Percentiles rank a stretch among this genome's conserved stretches.
These are phyloP conservation scores for Nicotiana rustica DNA, from an alignment of 305 asterid genomes.

Conservation along the genomic window DNA sequence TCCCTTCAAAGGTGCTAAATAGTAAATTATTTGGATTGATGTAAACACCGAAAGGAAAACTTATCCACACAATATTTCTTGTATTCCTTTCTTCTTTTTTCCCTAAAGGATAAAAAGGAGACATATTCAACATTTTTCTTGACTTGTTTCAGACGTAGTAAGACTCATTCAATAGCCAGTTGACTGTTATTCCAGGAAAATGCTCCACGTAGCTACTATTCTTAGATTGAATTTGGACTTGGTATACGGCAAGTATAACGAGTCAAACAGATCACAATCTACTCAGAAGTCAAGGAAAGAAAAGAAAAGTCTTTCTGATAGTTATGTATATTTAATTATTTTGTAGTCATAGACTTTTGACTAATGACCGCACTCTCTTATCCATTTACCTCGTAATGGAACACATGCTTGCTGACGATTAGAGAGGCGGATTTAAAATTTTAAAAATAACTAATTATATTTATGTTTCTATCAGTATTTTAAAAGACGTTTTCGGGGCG, in stretches of 20 bases:
- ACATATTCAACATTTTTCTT: constrained; percentile 18
- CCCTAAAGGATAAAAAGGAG: neutral
- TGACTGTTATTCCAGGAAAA: neutral
- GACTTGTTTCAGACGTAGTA: neutral
- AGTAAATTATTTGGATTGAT: too few relatives aligned
- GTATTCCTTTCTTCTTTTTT: too few relatives aligned
- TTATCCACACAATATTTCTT: too few relatives aligned
- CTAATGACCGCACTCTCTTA: neutral
- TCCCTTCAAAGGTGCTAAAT: too few relatives aligned
- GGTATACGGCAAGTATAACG: neutral
- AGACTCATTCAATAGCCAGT: neutral
- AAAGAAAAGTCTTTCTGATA: neutral
- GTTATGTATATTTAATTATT: constrained; percentile 1
- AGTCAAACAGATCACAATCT: neutral
- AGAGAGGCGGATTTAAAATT: too few relatives aligned
- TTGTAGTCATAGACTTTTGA: neutral
- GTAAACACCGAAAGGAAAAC: too few relatives aligned
- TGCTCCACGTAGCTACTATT: neutral
- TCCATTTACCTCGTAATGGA: too few relatives aligned
- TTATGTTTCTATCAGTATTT: too few relatives aligned
- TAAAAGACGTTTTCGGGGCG: too few relatives aligned
- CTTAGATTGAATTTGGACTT: neutral
- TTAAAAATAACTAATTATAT: too few relatives aligned
- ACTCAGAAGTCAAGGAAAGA: neutral
- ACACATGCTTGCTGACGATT: too few relatives aligned